Conservation (phyloP, 306 rosid species). For the Betula pendula region DNA sequence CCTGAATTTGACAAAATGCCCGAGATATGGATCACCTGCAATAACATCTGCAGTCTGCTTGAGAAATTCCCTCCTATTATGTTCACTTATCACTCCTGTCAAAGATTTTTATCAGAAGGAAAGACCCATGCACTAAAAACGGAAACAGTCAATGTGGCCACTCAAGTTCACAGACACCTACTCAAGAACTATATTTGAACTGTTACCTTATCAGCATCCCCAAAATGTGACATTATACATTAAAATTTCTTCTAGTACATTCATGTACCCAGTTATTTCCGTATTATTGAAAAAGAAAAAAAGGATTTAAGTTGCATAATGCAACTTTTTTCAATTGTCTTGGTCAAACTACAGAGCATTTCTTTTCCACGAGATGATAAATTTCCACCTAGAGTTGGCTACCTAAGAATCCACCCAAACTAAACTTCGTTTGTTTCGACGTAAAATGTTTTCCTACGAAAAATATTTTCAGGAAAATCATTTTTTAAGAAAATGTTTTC, state of each 20-base stretch:
- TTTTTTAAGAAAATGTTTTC: no score
- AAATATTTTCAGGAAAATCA: no score
- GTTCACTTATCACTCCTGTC: background rate
- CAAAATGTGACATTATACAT: background rate
- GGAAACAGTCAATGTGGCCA: background rate
- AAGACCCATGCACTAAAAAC: background rate
- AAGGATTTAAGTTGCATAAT: background rate
- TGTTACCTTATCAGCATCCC: background rate
- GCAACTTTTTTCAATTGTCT: background rate
- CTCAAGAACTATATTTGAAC: background rate
- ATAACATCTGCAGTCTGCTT: background rate
- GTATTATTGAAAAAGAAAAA: background rate
- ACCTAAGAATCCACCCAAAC: no score
- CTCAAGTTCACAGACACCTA: background rate
- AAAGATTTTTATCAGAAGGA: background rate
- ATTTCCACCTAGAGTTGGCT: no score
- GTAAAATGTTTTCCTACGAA: no score
- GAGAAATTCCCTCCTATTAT: background rate
- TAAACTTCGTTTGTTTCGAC: no score
- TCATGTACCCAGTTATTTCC: background rate
- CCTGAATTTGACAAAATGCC: background rate
- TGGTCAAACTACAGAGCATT: no score
- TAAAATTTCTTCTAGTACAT: background rate
- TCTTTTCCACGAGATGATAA: no score
- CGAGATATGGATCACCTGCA: background rate